A percentile compares a stretch with the other conserved stretches of the same genome.
Evolutionary conservation across 129 eudicot species (phyloP).

Genomic region (Flaveria ramosissima): DNA sequence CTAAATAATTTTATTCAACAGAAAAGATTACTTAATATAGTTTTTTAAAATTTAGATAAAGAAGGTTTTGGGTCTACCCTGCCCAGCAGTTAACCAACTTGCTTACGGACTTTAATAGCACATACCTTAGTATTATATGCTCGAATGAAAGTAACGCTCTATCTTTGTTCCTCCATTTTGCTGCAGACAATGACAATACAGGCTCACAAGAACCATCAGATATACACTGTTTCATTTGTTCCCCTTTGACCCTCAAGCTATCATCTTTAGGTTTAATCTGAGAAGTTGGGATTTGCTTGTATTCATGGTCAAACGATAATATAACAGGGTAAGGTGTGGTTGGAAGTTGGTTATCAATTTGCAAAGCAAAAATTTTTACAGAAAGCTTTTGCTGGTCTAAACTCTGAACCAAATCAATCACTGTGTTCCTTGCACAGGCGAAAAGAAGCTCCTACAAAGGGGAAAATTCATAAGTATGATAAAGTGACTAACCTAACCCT

Average conservation of each 20-base stretch:
- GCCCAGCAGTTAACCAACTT: background rate
- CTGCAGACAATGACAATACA: slow-evolving; percentile 60
- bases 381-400: slow-evolving; percentile 74
- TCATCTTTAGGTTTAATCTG: slow-evolving; percentile 52
- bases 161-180: slow-evolving; percentile 87
- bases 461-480: slow-evolving; percentile 2
- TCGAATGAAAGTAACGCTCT: slow-evolving; percentile 72
- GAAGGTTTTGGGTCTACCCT: background rate
- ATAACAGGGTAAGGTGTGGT: slow-evolving; percentile 88
- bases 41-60: background rate
- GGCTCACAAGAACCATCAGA: slow-evolving; percentile 57
- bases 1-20: background rate
- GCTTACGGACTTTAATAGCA: slow-evolving; percentile 10
- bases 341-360: slow-evolving; percentile 86
- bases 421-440: slow-evolving; percentile 70
- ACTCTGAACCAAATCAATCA: slow-evolving; percentile 66
- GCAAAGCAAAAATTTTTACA: slow-evolving; percentile 65
- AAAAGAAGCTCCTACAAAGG: slow-evolving; percentile 81
- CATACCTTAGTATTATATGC: slow-evolving; percentile 71
- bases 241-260: slow-evolving; percentile 37
- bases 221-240: slow-evolving; percentile 40
- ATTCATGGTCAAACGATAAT: slow-evolving; percentile 75
- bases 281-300: slow-evolving; percentile 38
- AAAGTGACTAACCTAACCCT: background rate
- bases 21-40: background rate